Evolutionary conservation across 1,139 yeast genomes (phyloP).

Genomic region (Hansenula anomala): DNA sequence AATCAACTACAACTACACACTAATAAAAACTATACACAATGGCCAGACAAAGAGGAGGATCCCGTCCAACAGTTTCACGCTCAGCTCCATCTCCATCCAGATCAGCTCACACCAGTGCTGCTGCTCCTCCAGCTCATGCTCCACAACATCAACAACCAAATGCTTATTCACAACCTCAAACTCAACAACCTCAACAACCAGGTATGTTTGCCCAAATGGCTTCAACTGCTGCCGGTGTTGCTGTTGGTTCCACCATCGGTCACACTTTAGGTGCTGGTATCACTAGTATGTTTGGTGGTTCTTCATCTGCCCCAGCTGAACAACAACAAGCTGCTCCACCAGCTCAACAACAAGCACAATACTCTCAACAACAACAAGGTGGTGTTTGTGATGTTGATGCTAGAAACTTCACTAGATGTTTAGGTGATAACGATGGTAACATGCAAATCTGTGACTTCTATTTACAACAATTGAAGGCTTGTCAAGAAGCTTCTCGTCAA

Average conservation of each 20-base stretch:
- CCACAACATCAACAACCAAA: slow-evolving; percentile 21
- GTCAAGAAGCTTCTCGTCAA: slow-evolving; percentile 89
- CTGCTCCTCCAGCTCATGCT: slow-evolving; percentile 41
- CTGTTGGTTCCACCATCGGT: slow-evolving; percentile 95
- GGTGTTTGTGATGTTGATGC: slow-evolving; percentile 87
- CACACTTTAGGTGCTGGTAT: slow-evolving; percentile 96
- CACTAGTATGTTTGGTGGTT: slow-evolving; percentile 79
- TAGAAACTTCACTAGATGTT: slow-evolving; percentile 89
- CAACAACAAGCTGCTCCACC: slow-evolving; percentile 30
- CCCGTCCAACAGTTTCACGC: slow-evolving; percentile 33
- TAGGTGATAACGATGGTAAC: slow-evolving; percentile 89
- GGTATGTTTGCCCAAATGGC: slow-evolving; percentile 98
- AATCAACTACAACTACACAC: slow-evolving; percentile 1
- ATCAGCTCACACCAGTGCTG: slow-evolving; percentile 71
- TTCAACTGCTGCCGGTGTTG: slow-evolving; percentile 98
- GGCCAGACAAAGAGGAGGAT: slow-evolving; percentile 51
- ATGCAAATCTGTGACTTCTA: slow-evolving; percentile 96
- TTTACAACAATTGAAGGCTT: slow-evolving; percentile 93
- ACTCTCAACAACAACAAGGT: slow-evolving; percentile 45
- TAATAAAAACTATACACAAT: slow-evolving; percentile 22
- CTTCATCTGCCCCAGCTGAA: slow-evolving; percentile 28
- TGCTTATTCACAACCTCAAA: slow-evolving; percentile 31
- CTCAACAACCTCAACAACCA: slow-evolving; percentile 59
- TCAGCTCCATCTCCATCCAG: slow-evolving; percentile 59
- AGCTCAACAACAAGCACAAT: slow-evolving; percentile 23